phyloP scores from a whole-genome alignment of 2,329 filamentous ascomycete genomes.

The Aspergillus puulaauensis region DNA sequence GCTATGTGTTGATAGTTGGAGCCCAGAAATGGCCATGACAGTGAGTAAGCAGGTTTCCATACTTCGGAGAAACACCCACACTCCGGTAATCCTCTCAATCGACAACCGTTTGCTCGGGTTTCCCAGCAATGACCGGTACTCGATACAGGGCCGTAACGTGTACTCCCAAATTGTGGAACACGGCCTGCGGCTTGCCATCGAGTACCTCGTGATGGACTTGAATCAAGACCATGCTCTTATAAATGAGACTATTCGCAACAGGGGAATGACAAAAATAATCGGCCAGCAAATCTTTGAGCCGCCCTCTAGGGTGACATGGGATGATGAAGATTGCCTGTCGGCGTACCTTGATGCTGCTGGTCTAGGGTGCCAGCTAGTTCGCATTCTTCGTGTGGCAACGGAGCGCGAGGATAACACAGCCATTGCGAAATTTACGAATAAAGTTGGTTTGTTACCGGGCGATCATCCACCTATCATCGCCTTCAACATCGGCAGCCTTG shows the following conservation, averaged over 20 bases:
- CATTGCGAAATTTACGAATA: conserved; percentile 38
- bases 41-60: conserved; percentile 58
- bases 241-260: conserved; percentile 28
- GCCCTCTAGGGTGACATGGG: conserved; percentile 31
- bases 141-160: conserved; percentile 12
- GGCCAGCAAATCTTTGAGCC: conserved; percentile 37
- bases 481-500: conserved; percentile 41
- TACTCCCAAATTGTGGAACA: conserved; percentile 41
- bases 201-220: conserved; percentile 42
- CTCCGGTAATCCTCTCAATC: conserved; percentile 59
- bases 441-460: conserved; percentile 32
- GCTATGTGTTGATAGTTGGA: conserved; percentile 60
- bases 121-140: conserved; percentile 7
- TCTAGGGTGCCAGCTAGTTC: conserved; percentile 40
- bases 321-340: conserved; percentile 33
- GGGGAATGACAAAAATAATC: conserved; percentile 43
- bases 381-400: conserved; percentile 36
- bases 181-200: conserved; percentile 40
- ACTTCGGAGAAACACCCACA: conserved; percentile 55
- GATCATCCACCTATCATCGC: conserved; percentile 37
- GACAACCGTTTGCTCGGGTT: conserved; percentile 35
- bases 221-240: conserved; percentile 29
- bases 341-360: conserved; percentile 36
- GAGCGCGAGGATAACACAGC: conserved; percentile 39
- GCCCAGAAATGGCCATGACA: conserved; percentile 48